phyloP scores from a whole-genome alignment of 192 early-diverging fungal genomes.

The Pecoramyces ruminantium region DNA sequence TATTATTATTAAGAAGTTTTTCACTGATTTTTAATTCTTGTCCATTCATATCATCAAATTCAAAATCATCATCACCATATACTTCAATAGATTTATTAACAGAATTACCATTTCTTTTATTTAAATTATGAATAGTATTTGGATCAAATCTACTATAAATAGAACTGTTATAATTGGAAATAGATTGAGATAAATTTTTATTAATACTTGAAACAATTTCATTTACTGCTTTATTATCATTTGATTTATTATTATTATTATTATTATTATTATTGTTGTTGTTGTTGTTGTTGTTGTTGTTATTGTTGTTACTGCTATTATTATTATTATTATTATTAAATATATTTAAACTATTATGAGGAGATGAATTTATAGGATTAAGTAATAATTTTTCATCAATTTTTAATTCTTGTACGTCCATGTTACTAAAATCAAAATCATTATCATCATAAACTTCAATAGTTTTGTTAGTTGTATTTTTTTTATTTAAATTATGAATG shows the following conservation, averaged over 20 bases:
- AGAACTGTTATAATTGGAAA: not conserved
- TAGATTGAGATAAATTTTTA: not conserved
- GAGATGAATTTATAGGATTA: too few relatives aligned
- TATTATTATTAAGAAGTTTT: not conserved
- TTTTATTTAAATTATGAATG: not conserved
- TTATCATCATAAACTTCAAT: not conserved
- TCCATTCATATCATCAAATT: not conserved
- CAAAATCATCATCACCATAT: not conserved
- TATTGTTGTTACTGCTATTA: too few relatives aligned
- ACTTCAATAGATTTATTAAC: not conserved
- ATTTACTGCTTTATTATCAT: too few relatives aligned
- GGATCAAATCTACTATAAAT: not conserved
- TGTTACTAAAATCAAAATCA: not conserved
- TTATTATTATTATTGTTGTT: too few relatives aligned
- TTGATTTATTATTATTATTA: too few relatives aligned
- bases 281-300: too few relatives aligned
- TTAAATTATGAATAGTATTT: not conserved
- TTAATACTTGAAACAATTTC: not conserved
- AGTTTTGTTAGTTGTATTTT: not conserved
- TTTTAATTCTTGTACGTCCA: not conserved
- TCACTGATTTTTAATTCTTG: too few relatives aligned
- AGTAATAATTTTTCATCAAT: not conserved
- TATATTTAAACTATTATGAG: too few relatives aligned
- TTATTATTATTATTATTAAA: too few relatives aligned
- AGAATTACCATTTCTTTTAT: not conserved